Evolutionary conservation across 2,329 filamentous ascomycete genomes (phyloP).

Genomic region (Diaporthe capsici): DNA sequence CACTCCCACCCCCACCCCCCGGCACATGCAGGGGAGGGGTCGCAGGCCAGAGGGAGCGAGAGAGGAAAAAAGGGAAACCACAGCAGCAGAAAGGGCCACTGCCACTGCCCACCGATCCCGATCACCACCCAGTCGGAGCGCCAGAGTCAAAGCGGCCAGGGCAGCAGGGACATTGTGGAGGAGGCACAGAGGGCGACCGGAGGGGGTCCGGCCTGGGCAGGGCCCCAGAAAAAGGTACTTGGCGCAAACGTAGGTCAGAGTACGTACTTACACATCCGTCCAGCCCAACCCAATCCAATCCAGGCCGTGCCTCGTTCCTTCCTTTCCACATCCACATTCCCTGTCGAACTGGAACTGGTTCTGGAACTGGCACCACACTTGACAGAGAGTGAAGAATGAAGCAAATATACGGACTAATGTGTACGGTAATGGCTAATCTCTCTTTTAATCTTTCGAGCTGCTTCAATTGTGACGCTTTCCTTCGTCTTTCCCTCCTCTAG

Average conservation of each 20-base stretch:
- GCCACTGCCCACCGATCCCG: constrained; percentile 14
- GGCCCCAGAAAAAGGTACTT: constrained; percentile 27
- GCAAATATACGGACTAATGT: constrained; percentile 34
- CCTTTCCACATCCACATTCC: constrained; percentile 34
- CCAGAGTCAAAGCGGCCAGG: constrained; percentile 23
- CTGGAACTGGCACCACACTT: constrained; percentile 35
- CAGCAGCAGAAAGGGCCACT: not conserved
- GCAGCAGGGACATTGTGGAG: not conserved
- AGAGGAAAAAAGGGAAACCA: not conserved
- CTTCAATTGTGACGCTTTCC: constrained; percentile 17
- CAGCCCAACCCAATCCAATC: constrained; percentile 33
- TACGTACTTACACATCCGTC: constrained; percentile 34
- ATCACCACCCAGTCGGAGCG: constrained; percentile 21
- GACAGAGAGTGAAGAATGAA: constrained; percentile 34
- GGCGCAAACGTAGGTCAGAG: constrained; percentile 22
- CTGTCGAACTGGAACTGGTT: constrained; percentile 32
- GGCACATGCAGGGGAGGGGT: constrained; percentile 28
- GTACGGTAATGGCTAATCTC: constrained; percentile 33
- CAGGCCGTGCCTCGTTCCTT: constrained; percentile 37
- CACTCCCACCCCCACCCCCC: constrained; percentile 14
- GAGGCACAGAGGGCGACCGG: not conserved
- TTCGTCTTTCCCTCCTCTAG: constrained; percentile 30
- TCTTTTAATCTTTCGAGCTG: constrained; percentile 37
- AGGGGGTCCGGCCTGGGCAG: constrained; percentile 18
- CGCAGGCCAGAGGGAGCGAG: not conserved